A percentile compares a stretch with the other conserved stretches of the same genome.
phyloP scores from a whole-genome alignment of 176 grass and related monocot genomes.

The Triticum turgidum region DNA sequence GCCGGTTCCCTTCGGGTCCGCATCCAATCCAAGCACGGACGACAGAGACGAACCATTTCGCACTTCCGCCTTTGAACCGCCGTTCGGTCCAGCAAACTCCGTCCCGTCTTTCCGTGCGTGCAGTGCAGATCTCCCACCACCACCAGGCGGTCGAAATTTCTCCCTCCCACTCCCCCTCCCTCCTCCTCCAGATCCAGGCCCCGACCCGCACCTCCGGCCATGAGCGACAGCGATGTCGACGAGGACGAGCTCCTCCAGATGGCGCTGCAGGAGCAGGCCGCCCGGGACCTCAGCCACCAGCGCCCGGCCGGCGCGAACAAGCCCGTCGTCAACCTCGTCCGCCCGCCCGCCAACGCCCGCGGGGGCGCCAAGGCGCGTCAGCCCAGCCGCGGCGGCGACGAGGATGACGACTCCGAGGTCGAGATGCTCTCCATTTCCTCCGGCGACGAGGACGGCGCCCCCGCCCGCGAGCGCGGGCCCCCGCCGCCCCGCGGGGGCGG shows the following conservation, averaged over 20 bases:
- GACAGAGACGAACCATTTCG: not conserved
- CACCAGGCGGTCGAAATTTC: slow-evolving; percentile 11
- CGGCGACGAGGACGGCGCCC: slow-evolving; percentile 74
- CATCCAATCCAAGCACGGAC: not conserved
- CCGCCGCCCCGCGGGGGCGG: slow-evolving; percentile 47
- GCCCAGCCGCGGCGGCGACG: slow-evolving; percentile 67
- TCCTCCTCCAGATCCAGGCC: slow-evolving; percentile 30
- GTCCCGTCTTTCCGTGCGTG: not conserved
- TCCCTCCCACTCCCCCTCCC: not conserved
- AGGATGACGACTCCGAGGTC: slow-evolving; percentile 93
- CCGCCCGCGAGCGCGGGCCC: slow-evolving; percentile 47
- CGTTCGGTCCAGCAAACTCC: not conserved
- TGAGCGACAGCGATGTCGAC: slow-evolving; percentile 95
- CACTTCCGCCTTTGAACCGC: not conserved
- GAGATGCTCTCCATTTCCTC: slow-evolving; percentile 96
- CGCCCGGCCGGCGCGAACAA: slow-evolving; percentile 56
- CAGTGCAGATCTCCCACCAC: not conserved
- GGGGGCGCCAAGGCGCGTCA: slow-evolving; percentile 33
- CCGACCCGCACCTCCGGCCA: slow-evolving; percentile 32
- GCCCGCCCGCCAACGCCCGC: slow-evolving; percentile 39
- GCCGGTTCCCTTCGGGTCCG: not conserved
- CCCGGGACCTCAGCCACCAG: slow-evolving; percentile 90
- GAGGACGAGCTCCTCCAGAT: slow-evolving; percentile 99
- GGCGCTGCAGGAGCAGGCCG: slow-evolving; percentile 88
- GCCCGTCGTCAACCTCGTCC: slow-evolving; percentile 94